Base-by-base conservation (phyloP, 805 yeast species). In the Starmerella sirachaensis region DNA sequence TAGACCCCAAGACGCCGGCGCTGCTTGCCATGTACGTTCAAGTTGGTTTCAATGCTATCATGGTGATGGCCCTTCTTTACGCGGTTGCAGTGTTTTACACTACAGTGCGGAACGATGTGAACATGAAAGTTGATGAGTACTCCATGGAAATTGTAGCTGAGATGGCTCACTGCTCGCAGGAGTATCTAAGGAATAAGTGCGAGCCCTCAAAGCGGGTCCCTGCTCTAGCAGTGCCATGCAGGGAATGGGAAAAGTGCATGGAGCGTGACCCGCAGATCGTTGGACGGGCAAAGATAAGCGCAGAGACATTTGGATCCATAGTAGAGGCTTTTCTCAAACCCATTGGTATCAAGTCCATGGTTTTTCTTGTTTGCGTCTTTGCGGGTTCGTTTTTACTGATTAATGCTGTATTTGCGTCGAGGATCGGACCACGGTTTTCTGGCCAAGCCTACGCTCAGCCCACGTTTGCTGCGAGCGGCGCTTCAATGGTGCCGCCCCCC, bases 231-330 rank as follows among this genome's bases (percentile, higher is more conserved):
- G 57, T 60, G 2, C 61, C 71, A 11, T 88, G 98, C 57, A 63
- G 68, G 24, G 66, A 65, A 24, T 83, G 93, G 91, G 78, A 72
- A 43, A 69, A 68, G 40, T 91, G 98, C 56, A 82, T 83, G 85
- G 72, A 76, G 49, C 61, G 76, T 33, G 88, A 83, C 45, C 86
- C 93, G 8, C 68, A 70, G 3, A 58, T 57, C 1, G 67, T 76
- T 10, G 86, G 82, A 3, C 68, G 74, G 33, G 80, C 88, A 1
- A 68, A 67, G 43, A 68, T 84, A 38, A 75, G 85, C 32, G 93
- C 93, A 0, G 85, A 78, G 53, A 77, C 88, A 0, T 67, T 83
- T 49, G 93, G 93, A 1, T 88, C 79, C 45, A 79, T 82, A 6
- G 62, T 84, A 31, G 80, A 84, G 57, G 74, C 85, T 1, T 83